Evolutionary conservation across 495 filamentous ascomycete species (phyloP).

Genomic region (Neurospora sublineolata): DNA sequence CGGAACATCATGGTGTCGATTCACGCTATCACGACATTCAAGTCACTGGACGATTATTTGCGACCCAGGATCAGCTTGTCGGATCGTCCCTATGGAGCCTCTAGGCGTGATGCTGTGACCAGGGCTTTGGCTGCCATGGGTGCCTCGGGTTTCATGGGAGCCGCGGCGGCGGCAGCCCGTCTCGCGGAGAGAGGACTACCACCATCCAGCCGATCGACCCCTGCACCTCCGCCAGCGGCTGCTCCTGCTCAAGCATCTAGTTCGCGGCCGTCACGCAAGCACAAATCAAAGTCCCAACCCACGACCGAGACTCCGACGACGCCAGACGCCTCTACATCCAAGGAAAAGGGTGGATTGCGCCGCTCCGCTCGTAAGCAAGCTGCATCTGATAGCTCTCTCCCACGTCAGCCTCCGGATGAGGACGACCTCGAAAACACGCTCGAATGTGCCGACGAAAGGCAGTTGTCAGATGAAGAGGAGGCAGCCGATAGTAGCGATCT

Average conservation of each 20-base stretch:
- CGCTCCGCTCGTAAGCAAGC: conserved; percentile 46
- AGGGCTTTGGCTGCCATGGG: conserved; percentile 67
- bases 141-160: conserved; percentile 47
- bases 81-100: conserved; percentile 60
- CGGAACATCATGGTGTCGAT: conserved; percentile 95
- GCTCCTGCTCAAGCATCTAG: conserved; percentile 25
- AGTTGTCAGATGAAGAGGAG: conserved; percentile 68
- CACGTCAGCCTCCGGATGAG: conserved; percentile 41
- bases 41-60: conserved; percentile 91
- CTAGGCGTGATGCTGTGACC: conserved; percentile 54
- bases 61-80: conserved; percentile 77
- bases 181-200: conserved; percentile 31
- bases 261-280: conserved; percentile 31
- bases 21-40: conserved; percentile 96
- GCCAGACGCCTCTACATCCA: conserved; percentile 24
- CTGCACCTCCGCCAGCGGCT: conserved; percentile 21
- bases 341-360: conserved; percentile 41
- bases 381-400: conserved; percentile 31
- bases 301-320: conserved; percentile 24
- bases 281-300: conserved; percentile 35
- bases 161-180: conserved; percentile 31
- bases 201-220: conserved; percentile 14
- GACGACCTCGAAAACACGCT: conserved; percentile 52
- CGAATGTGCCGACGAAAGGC: conserved; percentile 91
- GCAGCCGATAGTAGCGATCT: conserved; percentile 56